Base-by-base conservation (phyloP, 768 basidiomycete genomes). In the Suillus alpinus region DNA sequence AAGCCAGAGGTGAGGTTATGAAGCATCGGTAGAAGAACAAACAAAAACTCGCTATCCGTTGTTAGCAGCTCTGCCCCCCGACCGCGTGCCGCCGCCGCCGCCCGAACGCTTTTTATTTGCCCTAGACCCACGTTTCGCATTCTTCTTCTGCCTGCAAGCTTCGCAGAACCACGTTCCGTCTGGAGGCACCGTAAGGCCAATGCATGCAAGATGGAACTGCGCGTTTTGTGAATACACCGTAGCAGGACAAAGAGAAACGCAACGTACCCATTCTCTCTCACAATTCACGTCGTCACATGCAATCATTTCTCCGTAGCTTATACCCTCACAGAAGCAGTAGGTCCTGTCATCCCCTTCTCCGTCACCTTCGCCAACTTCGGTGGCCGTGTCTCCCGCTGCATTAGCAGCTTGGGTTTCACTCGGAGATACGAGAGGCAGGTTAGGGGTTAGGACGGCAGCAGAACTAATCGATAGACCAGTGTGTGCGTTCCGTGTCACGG, bases 241-340 rank as follows among this genome's bases (percentile, higher is more conserved):
- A 56, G n/a, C 56, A 14, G 53, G 51, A 43, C 29, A 50, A 57
- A 58, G 49, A 65, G 57, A 39, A 57, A 56, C 58, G 58, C 59
- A 50, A 66, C 91, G 71, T 66, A 95, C 94, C 94, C 94, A 97
- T 88, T 95, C 94, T 60, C 81, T 80, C 66, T 88, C 86, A 76
- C 94, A 96, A 49, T 81, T 79, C 18, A 79, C 77, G 67, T 88
- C 91, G 72, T 97, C 94, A 72, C 94, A 97, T 26, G 88, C 94
- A 67, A 97, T 92, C 94, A 97, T 96, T 77, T 95, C 90, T 40
- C 95, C 95, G 67, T 89, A 95, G 68, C 92, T 94, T 62, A 86
- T 81, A 18, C 89, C 79, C 65, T 91, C 81, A 73, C 95, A 98
- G 78, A 87, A 82, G 75, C 95, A 98, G 70, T 98, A 96, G 14